Evolutionary conservation across 116 monocot species (phyloP).

Genomic region (Phalaenopsis hybrid): DNA sequence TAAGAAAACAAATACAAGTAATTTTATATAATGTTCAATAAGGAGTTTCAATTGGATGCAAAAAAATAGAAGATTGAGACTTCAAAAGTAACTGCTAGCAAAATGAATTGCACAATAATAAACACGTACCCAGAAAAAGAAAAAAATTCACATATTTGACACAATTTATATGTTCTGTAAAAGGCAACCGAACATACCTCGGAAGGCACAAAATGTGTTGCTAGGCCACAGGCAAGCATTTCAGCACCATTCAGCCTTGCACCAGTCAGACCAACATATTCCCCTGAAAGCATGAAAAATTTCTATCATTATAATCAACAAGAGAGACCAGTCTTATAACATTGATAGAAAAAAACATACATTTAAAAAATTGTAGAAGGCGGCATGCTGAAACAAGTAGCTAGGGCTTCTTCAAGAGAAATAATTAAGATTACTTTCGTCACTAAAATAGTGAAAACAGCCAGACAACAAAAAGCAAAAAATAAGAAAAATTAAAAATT

Average conservation of each 20-base stretch:
- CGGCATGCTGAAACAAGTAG: not conserved
- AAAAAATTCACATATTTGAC: not conserved
- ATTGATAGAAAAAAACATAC: not conserved
- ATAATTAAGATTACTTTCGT: not conserved
- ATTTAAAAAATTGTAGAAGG: not conserved
- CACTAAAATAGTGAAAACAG: not conserved
- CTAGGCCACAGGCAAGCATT: conserved; percentile 97
- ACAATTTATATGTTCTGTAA: not conserved
- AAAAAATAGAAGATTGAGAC: not conserved
- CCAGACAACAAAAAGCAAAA: not conserved
- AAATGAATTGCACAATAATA: not conserved
- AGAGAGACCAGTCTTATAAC: not conserved
- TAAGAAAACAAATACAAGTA: not conserved
- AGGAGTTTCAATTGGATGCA: not conserved
- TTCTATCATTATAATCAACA: not conserved
- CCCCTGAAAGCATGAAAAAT: conserved; percentile 41
- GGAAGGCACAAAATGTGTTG: conserved; percentile 86
- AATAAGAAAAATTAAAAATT: no score
- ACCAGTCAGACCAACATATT: conserved; percentile 91
- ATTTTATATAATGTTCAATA: not conserved
- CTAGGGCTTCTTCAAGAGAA: not conserved
- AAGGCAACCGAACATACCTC: conserved; percentile 24
- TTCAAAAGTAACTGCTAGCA: not conserved
- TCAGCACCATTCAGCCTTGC: conserved; percentile 74
- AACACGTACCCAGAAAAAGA: not conserved